These are phyloP conservation scores for Alternaria sp. DNA, from an alignment of 2,329 filamentous ascomycete species.

Conservation along the genomic window DNA sequence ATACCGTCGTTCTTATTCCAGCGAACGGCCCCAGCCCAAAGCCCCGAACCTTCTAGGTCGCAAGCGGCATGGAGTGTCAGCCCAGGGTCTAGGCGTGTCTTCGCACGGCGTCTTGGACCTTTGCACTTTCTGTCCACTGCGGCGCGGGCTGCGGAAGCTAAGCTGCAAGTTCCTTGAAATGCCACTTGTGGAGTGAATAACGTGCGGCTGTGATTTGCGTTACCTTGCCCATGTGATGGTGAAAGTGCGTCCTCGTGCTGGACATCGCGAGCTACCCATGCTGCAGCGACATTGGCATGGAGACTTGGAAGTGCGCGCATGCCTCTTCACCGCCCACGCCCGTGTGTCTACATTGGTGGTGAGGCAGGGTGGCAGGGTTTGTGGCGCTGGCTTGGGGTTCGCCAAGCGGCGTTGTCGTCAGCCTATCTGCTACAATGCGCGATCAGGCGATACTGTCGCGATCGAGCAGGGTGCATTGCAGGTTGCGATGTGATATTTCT, in stretches of 20 bases:
- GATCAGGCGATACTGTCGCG: neutral
- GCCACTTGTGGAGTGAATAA: neutral
- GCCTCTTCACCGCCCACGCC: neutral
- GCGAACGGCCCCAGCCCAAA: neutral
- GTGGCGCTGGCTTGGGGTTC: neutral
- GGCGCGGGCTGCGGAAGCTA: conserved; percentile 1
- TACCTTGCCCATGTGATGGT: neutral
- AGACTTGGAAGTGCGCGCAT: neutral
- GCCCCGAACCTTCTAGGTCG: neutral
- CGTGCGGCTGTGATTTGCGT: neutral
- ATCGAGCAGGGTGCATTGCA: neutral
- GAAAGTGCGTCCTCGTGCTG: neutral
- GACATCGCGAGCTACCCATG: neutral
- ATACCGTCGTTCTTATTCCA: neutral
- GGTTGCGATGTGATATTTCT: neutral
- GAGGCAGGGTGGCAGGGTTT: neutral
- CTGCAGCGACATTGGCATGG: neutral
- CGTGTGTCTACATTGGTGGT: neutral
- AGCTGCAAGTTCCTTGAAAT: neutral
- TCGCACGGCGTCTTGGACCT: neutral
- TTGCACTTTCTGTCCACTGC: neutral
- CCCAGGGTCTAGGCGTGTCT: conserved; percentile 1
- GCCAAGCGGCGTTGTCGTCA: neutral
- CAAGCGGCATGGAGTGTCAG: neutral
- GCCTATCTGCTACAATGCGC: neutral